These are phyloP conservation scores for Suillus discolor DNA, from an alignment of 768 basidiomycete species.

Conservation along the genomic window DNA sequence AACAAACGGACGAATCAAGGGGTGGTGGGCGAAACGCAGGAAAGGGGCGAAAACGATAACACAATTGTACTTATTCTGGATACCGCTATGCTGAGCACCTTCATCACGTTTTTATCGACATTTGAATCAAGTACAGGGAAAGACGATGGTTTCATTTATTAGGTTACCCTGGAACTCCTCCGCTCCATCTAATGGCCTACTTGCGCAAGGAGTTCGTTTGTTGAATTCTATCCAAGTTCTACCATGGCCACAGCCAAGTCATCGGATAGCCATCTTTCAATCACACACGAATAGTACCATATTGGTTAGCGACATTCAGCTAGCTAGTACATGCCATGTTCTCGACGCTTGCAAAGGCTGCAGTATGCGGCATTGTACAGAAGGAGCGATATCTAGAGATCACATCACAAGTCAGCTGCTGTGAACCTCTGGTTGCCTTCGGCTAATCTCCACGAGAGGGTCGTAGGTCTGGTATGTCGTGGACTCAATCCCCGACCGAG, in stretches of 20 bases:
- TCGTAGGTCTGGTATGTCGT: neutral
- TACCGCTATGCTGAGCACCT: neutral
- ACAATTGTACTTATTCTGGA: neutral
- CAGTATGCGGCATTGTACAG: neutral
- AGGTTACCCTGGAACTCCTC: neutral
- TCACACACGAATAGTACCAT: neutral
- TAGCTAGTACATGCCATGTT: neutral
- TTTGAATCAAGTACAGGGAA: neutral
- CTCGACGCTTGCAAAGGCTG: neutral
- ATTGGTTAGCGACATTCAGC: neutral
- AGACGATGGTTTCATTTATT: neutral
- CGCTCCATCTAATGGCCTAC: neutral
- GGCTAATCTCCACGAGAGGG: neutral
- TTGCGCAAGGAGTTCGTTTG: neutral
- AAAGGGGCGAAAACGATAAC: slow-evolving; percentile 33
- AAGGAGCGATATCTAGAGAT: neutral
- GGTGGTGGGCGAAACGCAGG: slow-evolving; percentile 18
- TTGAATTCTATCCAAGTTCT: neutral
- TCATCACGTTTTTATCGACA: neutral
- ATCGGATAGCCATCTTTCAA: neutral
- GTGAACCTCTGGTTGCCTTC: neutral
- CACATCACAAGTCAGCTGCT: neutral
- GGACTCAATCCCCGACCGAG: neutral
- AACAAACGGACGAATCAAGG: slow-evolving; percentile 39
- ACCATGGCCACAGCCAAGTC: neutral